These are phyloP conservation scores for Plicaturopsis crispa DNA, from an alignment of 768 basidiomycete species.

Conservation along the genomic window DNA sequence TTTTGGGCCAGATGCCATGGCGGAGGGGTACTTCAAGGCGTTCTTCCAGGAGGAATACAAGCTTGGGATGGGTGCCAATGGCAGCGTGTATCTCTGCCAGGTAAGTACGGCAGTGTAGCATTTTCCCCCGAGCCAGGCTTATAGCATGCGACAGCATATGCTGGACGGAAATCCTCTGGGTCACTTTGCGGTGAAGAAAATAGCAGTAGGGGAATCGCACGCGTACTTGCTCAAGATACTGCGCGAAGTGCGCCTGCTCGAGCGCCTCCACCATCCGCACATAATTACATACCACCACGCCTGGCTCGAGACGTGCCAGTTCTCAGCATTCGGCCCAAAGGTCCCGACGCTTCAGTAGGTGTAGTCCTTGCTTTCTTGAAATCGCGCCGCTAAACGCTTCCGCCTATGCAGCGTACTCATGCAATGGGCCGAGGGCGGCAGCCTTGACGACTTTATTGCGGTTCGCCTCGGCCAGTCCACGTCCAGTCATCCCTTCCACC, in stretches of 20 bases:
- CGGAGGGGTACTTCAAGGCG: slow-evolving; percentile 86
- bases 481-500: slow-evolving; percentile 39
- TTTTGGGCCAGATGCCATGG: slow-evolving; percentile 70
- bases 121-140: neutral
- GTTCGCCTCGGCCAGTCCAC: slow-evolving; percentile 60
- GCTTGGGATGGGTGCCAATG: slow-evolving; percentile 94
- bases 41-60: slow-evolving; percentile 89
- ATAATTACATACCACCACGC: slow-evolving; percentile 95
- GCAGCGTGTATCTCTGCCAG: slow-evolving; percentile 84
- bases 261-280: slow-evolving; percentile 83
- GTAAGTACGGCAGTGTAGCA: slow-evolving; percentile 29
- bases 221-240: slow-evolving; percentile 78
- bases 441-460: slow-evolving; percentile 82
- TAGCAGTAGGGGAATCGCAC: slow-evolving; percentile 89
- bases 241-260: slow-evolving; percentile 75
- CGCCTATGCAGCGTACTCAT: slow-evolving; percentile 65
- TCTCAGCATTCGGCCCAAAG: slow-evolving; percentile 83
- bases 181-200: slow-evolving; percentile 93
- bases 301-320: slow-evolving; percentile 83
- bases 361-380: neutral
- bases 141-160: slow-evolving; percentile 47
- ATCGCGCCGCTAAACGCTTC: neutral
- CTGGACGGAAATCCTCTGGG: slow-evolving; percentile 83
- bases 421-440: slow-evolving; percentile 92
- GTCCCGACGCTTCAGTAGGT: slow-evolving; percentile 79